These are phyloP conservation scores for Brassica incana DNA, from an alignment of 345 rosid genomes.

Conservation along the genomic window DNA sequence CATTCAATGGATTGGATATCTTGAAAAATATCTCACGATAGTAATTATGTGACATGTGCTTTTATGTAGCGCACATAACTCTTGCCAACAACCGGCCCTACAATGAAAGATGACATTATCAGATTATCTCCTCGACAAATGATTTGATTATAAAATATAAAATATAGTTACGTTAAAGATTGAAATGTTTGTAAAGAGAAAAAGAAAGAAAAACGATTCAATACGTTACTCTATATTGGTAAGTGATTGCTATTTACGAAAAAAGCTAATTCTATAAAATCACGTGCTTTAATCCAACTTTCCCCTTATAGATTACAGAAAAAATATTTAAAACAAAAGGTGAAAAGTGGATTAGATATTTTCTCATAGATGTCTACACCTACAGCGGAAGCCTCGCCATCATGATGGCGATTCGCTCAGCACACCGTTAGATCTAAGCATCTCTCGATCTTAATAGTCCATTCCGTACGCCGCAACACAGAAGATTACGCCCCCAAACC, in stretches of 20 bases:
- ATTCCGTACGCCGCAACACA: not conserved
- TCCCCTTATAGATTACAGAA: not conserved
- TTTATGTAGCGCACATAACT: not conserved
- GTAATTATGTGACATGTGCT: not conserved
- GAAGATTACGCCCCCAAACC: not conserved
- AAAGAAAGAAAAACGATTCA: not conserved
- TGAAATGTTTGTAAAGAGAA: not conserved
- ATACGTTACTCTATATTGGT: not conserved
- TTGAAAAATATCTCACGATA: not conserved
- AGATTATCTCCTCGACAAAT: not conserved
- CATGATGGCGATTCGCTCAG: not conserved
- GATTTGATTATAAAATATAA: too few relatives aligned
- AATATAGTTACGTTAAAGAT: not conserved
- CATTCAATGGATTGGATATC: not conserved
- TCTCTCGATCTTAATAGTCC: not conserved
- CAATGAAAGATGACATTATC: not conserved
- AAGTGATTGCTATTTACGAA: slow-evolving; percentile 7
- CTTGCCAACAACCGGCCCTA: not conserved
- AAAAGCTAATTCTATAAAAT: not conserved
- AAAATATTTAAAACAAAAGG: not conserved
- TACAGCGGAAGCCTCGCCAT: slow-evolving; percentile 10
- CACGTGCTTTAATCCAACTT: slow-evolving; percentile 21
- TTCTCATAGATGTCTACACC: not conserved
- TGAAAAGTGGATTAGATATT: slow-evolving; percentile 23
- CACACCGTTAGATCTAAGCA: not conserved